These are phyloP conservation scores for Coleophoma crateriformis DNA, from an alignment of 2,329 filamentous ascomycete genomes.

Conservation along the genomic window DNA sequence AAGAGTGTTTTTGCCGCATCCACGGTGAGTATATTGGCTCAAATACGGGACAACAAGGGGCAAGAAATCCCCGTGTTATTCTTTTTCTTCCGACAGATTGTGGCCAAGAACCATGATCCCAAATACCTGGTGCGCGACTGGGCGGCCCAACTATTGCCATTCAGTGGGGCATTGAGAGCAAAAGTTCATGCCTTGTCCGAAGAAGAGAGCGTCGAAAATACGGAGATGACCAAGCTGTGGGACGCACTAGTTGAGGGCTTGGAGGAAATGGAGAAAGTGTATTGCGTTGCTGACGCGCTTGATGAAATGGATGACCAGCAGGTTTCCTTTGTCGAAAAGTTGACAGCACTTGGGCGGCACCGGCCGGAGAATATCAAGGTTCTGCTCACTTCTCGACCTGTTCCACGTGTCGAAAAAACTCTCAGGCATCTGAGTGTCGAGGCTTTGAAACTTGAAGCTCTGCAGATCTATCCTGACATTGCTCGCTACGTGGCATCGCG, in stretches of 20 bases:
- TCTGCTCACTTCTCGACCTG: slow-evolving; percentile 15
- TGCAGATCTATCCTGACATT: slow-evolving; percentile 20
- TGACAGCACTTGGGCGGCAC: slow-evolving; percentile 6
- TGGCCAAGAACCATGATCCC: slow-evolving; percentile 25
- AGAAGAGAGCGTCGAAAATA: slow-evolving; percentile 6
- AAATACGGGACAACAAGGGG: slow-evolving; percentile 8
- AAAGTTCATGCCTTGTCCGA: slow-evolving; percentile 6
- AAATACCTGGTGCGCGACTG: slow-evolving; percentile 25
- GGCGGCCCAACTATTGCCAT: slow-evolving; percentile 25
- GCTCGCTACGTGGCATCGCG: slow-evolving; percentile 24
- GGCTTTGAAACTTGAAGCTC: too few species aligned
- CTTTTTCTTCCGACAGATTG: slow-evolving; percentile 32
- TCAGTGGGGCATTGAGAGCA: slow-evolving; percentile 19
- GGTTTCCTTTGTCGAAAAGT: slow-evolving; percentile 4
- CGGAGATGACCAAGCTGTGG: slow-evolving; percentile 14
- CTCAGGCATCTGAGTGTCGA: slow-evolving; percentile 11
- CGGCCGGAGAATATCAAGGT: slow-evolving; percentile 9
- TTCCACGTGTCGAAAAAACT: slow-evolving; percentile 23
- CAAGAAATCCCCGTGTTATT: slow-evolving; percentile 20
- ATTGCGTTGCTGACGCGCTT: slow-evolving; percentile 40
- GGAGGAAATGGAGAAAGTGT: slow-evolving; percentile 17
- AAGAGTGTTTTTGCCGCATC: slow-evolving; percentile 33
- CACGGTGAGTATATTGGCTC: slow-evolving; percentile 7
- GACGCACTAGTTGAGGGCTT: too few species aligned
- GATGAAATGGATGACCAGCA: slow-evolving; percentile 18